Conservation (phyloP, 352 stramenopile genomes). For the Phytophthora ohioensis region DNA sequence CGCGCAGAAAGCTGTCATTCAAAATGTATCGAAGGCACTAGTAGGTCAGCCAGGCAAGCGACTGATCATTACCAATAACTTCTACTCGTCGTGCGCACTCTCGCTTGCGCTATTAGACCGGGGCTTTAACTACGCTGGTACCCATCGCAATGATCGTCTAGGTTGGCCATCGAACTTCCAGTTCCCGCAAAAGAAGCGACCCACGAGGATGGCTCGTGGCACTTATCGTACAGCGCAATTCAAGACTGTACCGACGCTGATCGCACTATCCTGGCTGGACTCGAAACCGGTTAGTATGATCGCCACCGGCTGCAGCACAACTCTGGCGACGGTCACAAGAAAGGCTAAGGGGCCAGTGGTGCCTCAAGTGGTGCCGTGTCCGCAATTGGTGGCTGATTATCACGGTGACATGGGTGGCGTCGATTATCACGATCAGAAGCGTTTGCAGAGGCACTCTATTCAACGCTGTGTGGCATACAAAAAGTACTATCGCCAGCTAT, state of each 20-base stretch:
- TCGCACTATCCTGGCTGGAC: conserved; percentile 25
- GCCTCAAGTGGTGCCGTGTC: neutral
- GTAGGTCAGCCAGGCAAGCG: conserved; percentile 6
- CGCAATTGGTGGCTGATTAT: neutral
- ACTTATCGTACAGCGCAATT: conserved; percentile 11
- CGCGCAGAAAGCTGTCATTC: conserved; percentile 8
- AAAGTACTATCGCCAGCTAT: conserved; percentile 30
- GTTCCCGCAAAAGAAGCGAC: neutral
- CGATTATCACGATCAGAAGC: no score
- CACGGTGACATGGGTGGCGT: neutral
- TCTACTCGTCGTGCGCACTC: conserved; percentile 3
- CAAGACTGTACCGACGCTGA: conserved; percentile 2
- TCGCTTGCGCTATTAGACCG: neutral
- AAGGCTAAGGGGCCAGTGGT: neutral
- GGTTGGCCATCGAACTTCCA: neutral
- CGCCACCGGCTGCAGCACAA: neutral
- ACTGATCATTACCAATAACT: conserved; percentile 15
- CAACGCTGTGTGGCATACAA: neutral
- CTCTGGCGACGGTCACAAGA: neutral
- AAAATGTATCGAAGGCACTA: conserved; percentile 17
- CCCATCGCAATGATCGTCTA: neutral
- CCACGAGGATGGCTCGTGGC: neutral
- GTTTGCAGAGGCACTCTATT: no score
- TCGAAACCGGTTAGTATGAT: conserved; percentile 4
- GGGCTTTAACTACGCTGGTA: neutral